phyloP scores from a whole-genome alignment of 805 yeast species.

The Allodekkera sacchari region DNA sequence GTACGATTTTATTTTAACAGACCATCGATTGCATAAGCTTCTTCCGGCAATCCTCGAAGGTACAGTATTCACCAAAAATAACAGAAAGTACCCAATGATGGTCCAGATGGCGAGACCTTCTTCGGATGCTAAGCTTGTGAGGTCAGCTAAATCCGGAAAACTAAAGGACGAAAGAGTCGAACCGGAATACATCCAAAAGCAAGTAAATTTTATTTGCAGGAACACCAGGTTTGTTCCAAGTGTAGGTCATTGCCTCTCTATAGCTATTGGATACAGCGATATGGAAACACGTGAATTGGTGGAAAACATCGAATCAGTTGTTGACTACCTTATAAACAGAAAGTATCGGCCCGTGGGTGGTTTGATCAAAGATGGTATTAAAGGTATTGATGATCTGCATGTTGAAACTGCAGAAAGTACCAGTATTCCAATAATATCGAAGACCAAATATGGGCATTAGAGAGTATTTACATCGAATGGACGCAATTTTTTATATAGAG shows the following conservation, averaged over 20 bases:
- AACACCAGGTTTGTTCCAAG: constrained; percentile 58
- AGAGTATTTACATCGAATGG: too few species aligned
- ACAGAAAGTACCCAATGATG: constrained; percentile 61
- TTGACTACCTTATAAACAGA: constrained; percentile 37
- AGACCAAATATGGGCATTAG: background rate
- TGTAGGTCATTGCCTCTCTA: constrained; percentile 48
- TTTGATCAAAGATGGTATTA: constrained; percentile 32
- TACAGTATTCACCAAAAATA: constrained; percentile 49
- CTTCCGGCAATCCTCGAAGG: constrained; percentile 52
- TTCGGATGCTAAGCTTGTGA: constrained; percentile 23
- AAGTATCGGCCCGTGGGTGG: constrained; percentile 53
- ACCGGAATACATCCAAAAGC: constrained; percentile 52
- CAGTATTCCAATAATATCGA: constrained; percentile 44
- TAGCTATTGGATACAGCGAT: constrained; percentile 51
- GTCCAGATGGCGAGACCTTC: constrained; percentile 47
- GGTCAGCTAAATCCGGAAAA: constrained; percentile 30
- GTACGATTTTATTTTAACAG: constrained; percentile 61
- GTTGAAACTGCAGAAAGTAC: constrained; percentile 54
- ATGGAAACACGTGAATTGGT: constrained; percentile 35
- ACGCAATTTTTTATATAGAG: too few species aligned
- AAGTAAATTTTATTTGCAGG: constrained; percentile 53
- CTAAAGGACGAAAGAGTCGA: constrained; percentile 55
- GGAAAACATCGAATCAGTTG: constrained; percentile 44
- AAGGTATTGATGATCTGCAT: constrained; percentile 42
- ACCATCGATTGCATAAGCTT: constrained; percentile 55